These are phyloP conservation scores for Botrytis aclada DNA, from an alignment of 2,329 filamentous ascomycete species.

Conservation along the genomic window DNA sequence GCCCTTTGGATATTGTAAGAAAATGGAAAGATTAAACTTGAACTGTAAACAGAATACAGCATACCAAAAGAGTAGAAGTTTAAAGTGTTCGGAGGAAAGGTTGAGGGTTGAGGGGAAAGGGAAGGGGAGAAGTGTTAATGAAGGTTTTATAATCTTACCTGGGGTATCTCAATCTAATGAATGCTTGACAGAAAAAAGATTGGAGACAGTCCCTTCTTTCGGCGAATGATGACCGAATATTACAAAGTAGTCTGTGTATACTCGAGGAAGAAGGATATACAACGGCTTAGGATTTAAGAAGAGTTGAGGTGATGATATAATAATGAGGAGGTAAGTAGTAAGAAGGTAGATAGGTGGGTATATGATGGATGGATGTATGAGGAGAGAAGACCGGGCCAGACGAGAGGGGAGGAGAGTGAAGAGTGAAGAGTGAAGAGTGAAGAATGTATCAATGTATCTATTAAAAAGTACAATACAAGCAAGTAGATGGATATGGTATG, in stretches of 20 bases:
- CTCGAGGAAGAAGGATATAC: neutral
- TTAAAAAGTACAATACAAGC: neutral
- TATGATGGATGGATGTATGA: neutral
- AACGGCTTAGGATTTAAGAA: neutral
- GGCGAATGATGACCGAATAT: conserved; percentile 1
- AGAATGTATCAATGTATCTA: neutral
- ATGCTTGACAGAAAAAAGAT: neutral
- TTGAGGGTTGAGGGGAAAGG: neutral
- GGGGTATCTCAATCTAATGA: conserved; percentile 1
- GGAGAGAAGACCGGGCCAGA: neutral
- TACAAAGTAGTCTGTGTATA: neutral
- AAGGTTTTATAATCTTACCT: conserved; percentile 14
- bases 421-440: neutral
- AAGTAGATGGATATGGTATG: neutral
- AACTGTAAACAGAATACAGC: neutral
- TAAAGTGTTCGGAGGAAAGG: neutral
- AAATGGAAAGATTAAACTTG: neutral
- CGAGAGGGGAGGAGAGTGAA: neutral
- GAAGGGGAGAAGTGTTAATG: too few relatives aligned
- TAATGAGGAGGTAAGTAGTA: neutral
- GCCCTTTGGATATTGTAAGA: neutral
- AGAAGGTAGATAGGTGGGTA: too few relatives aligned
- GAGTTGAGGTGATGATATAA: neutral
- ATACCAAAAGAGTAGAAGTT: neutral
- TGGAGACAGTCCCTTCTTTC: neutral